Evolutionary conservation across 1,284 basidiomycete genomes (phyloP).

Genomic region (Ceratobasidium sp.): DNA sequence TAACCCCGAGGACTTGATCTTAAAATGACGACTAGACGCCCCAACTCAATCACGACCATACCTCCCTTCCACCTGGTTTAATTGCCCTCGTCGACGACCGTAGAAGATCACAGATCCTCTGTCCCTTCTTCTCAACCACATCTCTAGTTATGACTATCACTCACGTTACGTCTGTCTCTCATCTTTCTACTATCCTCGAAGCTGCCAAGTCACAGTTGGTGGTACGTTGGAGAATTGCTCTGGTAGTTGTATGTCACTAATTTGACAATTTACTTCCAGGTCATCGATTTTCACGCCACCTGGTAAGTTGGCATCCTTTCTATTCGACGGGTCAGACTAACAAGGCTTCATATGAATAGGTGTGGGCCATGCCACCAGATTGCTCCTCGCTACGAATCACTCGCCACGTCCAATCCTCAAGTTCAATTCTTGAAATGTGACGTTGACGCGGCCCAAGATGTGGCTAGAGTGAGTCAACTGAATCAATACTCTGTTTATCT

Average conservation of each 20-base stretch:
- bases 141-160: constrained; percentile 15
- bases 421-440: constrained; percentile 39
- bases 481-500: background rate
- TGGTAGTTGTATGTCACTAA: background rate
- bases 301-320: constrained; percentile 5
- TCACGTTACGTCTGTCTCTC: constrained; percentile 14
- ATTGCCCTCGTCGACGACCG: background rate
- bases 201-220: constrained; percentile 37
- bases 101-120: background rate
- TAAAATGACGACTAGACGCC: background rate
- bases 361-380: constrained; percentile 41
- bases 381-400: constrained; percentile 29
- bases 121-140: background rate
- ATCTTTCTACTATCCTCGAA: constrained; percentile 27
- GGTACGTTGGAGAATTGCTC: background rate
- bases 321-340: background rate
- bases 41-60: constrained; percentile 31
- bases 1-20: too few relatives aligned
- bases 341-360: background rate
- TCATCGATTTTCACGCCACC: constrained; percentile 42
- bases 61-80: background rate
- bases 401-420: constrained; percentile 21
- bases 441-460: constrained; percentile 35
- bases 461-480: constrained; percentile 6
- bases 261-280: background rate